phyloP scores from a whole-genome alignment of 2,329 filamentous ascomycete species.

The Aspergillus uvarum region DNA sequence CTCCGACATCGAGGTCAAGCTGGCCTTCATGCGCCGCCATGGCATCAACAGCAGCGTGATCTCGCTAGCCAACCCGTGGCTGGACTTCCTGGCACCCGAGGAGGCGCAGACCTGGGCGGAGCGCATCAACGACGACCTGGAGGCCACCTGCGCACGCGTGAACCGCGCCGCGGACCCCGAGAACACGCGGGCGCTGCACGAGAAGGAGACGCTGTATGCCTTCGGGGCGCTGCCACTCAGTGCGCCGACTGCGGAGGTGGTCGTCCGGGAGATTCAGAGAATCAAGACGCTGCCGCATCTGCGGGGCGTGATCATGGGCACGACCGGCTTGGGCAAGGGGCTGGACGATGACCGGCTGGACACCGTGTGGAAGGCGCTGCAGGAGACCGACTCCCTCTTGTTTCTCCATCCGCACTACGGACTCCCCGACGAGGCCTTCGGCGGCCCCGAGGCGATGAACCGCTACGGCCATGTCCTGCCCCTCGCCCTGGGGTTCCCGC shows the following conservation, averaged over 20 bases:
- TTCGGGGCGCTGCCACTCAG: slow-evolving; percentile 81
- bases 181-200: slow-evolving; percentile 26
- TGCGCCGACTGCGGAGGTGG: slow-evolving; percentile 61
- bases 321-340: slow-evolving; percentile 73
- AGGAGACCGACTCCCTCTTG: slow-evolving; percentile 63
- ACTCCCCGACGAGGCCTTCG: slow-evolving; percentile 76
- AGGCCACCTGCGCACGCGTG: slow-evolving; percentile 62
- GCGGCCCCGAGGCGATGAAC: slow-evolving; percentile 67
- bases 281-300: slow-evolving; percentile 64
- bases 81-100: slow-evolving; percentile 71
- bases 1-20: slow-evolving; percentile 74
- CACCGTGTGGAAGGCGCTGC: slow-evolving; percentile 69
- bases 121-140: slow-evolving; percentile 75
- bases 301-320: slow-evolving; percentile 85
- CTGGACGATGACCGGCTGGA: slow-evolving; percentile 75
- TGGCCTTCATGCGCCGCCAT: slow-evolving; percentile 85
- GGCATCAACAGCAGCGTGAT: slow-evolving; percentile 79
- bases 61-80: slow-evolving; percentile 89
- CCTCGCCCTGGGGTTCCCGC: slow-evolving; percentile 80
- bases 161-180: slow-evolving; percentile 28
- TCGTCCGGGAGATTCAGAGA: slow-evolving; percentile 61
- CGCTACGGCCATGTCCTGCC: slow-evolving; percentile 85
- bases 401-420: slow-evolving; percentile 95
- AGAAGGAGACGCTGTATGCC: slow-evolving; percentile 71
- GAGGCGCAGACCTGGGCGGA: slow-evolving; percentile 64